Conservation (phyloP, 2,329 filamentous ascomycete species). For the Colletotrichum noveboracense region DNA sequence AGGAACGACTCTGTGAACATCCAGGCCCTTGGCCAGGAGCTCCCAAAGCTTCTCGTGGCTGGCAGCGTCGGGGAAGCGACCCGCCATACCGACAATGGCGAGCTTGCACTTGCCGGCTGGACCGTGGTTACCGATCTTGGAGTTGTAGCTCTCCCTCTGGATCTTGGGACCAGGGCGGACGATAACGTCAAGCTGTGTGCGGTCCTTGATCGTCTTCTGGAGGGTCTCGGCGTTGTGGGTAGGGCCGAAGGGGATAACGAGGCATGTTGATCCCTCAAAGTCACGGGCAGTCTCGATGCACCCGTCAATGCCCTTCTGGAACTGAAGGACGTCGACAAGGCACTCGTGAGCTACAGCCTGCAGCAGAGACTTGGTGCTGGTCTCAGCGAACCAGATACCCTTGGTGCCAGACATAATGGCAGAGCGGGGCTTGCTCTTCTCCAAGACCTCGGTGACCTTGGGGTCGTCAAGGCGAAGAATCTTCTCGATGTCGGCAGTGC, state of each 20-base stretch:
- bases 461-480: constrained; percentile 50
- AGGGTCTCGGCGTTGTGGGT: constrained; percentile 54
- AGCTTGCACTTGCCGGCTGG: constrained; percentile 67
- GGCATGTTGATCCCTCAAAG: constrained; percentile 43
- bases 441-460: constrained; percentile 41
- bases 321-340: constrained; percentile 53
- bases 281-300: constrained; percentile 47
- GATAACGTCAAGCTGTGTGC: constrained; percentile 48
- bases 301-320: constrained; percentile 52
- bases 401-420: constrained; percentile 57
- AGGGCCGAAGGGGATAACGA: constrained; percentile 56
- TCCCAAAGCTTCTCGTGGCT: constrained; percentile 51
- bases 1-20: constrained; percentile 64
- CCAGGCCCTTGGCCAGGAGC: constrained; percentile 66
- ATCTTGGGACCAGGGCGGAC: constrained; percentile 42
- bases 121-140: constrained; percentile 52
- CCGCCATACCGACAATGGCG: constrained; percentile 75
- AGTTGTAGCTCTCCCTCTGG: constrained; percentile 35
- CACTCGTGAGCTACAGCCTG: constrained; percentile 52
- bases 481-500: constrained; percentile 44
- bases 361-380: constrained; percentile 46
- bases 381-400: constrained; percentile 45
- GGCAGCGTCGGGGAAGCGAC: constrained; percentile 47
- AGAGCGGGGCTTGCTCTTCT: constrained; percentile 47
- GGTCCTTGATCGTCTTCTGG: constrained; percentile 43